Base-by-base conservation (phyloP, 257 asterid species). In the Rubia yunnanensis region DNA sequence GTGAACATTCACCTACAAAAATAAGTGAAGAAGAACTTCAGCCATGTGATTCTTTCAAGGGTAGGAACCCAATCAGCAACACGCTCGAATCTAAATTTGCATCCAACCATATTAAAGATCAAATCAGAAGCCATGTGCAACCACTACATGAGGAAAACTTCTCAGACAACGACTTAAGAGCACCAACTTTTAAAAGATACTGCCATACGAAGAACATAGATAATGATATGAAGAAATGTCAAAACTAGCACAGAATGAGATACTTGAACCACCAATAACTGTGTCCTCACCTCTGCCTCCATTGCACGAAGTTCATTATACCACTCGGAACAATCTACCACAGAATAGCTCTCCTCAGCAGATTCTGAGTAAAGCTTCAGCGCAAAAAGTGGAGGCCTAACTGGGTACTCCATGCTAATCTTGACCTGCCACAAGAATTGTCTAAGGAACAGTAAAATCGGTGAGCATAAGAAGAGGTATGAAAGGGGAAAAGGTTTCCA, bases 281-380 rank as follows among this genome's bases (percentile, higher is more conserved):
- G 11, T 53, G 11, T 62, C 38, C 70, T 67, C 72, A 94, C 99
- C 97, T 94, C 97, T 70, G 97, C 86, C 78, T 94, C 97, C 85
- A 94, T 79, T 58, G 97, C 94, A 66, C 96, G 85, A 50, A 94
- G 96, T 78, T 94, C 99, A 75, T 94, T 94, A 77, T 79, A 85
- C 83, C 86, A 86, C 74, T 80, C 82, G 1, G 92, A 73, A 71
- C 80, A 79, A 60, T 68, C 73, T 36, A 70, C 72, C 79, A 73
- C 83, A 10, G 77, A 75, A 63, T 70, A 70, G 70, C 74, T 82
- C 64, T 81, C 86, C 17, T 77, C 89, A 60, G 65, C 80, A 8
- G 59, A 65, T 32, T 81, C 78, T 54, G 77, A 67, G 67, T 75
- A 66, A 5, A 89, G 75, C 67, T 75, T 78, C 77, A 90, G 77